These are phyloP conservation scores for Arthrobotrys musiformis DNA, from an alignment of 2,329 filamentous ascomycete species.

Conservation along the genomic window DNA sequence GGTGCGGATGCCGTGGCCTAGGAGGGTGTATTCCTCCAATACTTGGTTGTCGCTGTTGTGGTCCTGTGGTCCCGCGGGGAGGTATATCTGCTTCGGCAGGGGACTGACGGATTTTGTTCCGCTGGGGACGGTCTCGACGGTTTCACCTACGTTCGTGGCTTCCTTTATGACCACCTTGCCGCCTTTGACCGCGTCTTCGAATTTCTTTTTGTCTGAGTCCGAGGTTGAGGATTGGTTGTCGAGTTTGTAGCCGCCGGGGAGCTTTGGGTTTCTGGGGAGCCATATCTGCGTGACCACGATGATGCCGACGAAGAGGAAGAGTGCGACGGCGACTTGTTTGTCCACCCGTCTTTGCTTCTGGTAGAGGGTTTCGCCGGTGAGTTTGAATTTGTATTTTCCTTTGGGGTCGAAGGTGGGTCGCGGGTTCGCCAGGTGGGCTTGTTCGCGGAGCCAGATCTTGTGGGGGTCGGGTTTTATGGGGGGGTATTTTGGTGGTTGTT, in stretches of 20 bases:
- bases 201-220: constrained; percentile 22
- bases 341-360: constrained; percentile 46
- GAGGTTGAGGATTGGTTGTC: constrained; percentile 1
- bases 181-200: constrained; percentile 35
- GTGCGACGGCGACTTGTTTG: constrained; percentile 18
- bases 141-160: constrained; percentile 33
- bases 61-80: constrained; percentile 13
- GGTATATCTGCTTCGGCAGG: constrained; percentile 48
- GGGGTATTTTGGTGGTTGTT: constrained; percentile 25
- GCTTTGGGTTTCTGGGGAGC: constrained; percentile 43
- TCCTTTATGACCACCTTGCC: constrained; percentile 46
- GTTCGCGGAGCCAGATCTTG: constrained; percentile 29
- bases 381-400: constrained; percentile 28
- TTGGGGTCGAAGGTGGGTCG: constrained; percentile 36
- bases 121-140: constrained; percentile 45
- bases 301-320: constrained; percentile 38
- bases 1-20: constrained; percentile 86
- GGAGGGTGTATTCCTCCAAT: constrained; percentile 72
- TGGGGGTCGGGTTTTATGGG: constrained; percentile 53
- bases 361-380: constrained; percentile 15
- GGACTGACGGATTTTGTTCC: constrained; percentile 41
- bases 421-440: constrained; percentile 34
- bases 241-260: constrained; percentile 2
- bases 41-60: constrained; percentile 19
- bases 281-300: constrained; percentile 51